Evolutionary conservation across 2,329 filamentous ascomycete species (phyloP), one percentile per base, ranked within the genome.

Genomic region (Dichotomopilus funicola): DNA sequence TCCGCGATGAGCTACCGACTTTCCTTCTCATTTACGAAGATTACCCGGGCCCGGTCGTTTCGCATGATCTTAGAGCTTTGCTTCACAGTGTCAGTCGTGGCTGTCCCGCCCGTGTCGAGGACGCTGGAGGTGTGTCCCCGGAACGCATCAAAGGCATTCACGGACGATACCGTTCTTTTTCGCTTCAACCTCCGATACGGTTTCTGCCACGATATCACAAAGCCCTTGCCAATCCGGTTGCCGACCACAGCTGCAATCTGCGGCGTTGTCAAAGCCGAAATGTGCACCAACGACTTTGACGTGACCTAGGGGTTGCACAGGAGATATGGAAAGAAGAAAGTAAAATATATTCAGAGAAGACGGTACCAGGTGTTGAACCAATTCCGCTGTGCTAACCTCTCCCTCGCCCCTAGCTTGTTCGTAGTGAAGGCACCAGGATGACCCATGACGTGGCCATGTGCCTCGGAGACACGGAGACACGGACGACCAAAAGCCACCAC

Each of bases 121-220:
- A 96, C 95, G 65, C 96, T 96, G 9, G 89, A 83, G 31, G 86
- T 86, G 37, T 76, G 71, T 1, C 88, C 88, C 2, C 80, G 76
- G 1, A 96, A 80, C 0, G 88, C 87, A 68, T 96, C 91, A 57
- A 91, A 84, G 0, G 90, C 95, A 68, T 94, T 94, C 88, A 96
- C 94, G 0, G 90, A 94, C 87, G 63, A 95, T 90, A 3, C 89
- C 89, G 56, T 85, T 75, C 56, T 79, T 77, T 13, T 74, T 70
- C 1, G 78, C 73, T 38, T 72, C 69, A 0, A 69, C 58, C 49
- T 72, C 73, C 33, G 69, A 67, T 0, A 61, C 49, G 0, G 71
- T 61, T 38, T 73, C 73, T 1, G 69, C 63, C 0, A 57, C 51
- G 1, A 61, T 59, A 41, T 75, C 72, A 38, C 71, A 69, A 4